These are phyloP conservation scores for Hanseniaspora thailandica DNA, from an alignment of 805 yeast genomes.

Conservation along the genomic window DNA sequence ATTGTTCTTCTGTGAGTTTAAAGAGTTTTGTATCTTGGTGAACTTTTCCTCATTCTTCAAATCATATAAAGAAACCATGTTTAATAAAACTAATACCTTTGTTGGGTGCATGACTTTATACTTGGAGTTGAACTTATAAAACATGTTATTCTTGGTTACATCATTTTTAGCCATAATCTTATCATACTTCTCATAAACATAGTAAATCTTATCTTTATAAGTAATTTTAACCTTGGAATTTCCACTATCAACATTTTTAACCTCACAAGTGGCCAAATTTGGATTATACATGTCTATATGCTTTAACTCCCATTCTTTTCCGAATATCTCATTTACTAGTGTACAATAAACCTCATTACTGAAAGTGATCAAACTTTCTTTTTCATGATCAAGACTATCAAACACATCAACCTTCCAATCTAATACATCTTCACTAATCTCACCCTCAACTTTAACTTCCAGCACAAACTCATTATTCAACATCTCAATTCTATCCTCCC, in stretches of 20 bases:
- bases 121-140: constrained; percentile 6
- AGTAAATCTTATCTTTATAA: background rate
- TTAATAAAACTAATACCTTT: constrained; percentile 52
- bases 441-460: background rate
- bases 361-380: background rate
- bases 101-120: constrained; percentile 21
- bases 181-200: background rate
- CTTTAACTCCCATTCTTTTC: background rate
- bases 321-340: background rate
- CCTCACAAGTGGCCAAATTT: background rate
- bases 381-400: background rate
- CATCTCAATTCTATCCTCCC: background rate
- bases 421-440: background rate
- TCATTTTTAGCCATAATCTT: background rate
- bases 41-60: constrained; percentile 40
- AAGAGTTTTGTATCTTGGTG: constrained; percentile 41
- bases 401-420: constrained; percentile 10
- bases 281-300: background rate
- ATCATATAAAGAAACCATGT: constrained; percentile 55
- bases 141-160: background rate
- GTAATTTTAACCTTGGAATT: background rate
- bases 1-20: constrained; percentile 33
- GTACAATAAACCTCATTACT: constrained; percentile 8
- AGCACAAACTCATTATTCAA: constrained; percentile 7
- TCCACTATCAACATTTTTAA: background rate